These are phyloP conservation scores for Xylaria digitata DNA, from an alignment of 2,329 filamentous ascomycete genomes.

Conservation along the genomic window DNA sequence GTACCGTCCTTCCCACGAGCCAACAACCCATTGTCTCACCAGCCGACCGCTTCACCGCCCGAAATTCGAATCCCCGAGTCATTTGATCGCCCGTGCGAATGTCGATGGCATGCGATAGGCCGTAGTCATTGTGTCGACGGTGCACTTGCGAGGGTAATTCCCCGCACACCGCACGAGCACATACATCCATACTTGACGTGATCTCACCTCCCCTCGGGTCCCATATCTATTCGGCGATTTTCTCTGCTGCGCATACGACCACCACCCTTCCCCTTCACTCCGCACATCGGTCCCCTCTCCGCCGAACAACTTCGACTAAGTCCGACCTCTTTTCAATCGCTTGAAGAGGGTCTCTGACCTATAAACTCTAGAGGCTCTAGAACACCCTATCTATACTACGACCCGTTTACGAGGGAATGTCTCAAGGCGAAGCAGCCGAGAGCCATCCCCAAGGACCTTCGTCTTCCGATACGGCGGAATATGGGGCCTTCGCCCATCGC, in stretches of 20 bases:
- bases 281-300: slow-evolving; percentile 34
- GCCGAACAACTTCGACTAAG: slow-evolving; percentile 18
- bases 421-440: slow-evolving; percentile 60
- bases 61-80: slow-evolving; percentile 24
- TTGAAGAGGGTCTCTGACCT: slow-evolving; percentile 42
- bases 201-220: background rate
- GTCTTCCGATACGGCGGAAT: slow-evolving; percentile 48
- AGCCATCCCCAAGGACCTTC: slow-evolving; percentile 48
- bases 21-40: slow-evolving; percentile 8
- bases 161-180: slow-evolving; percentile 65
- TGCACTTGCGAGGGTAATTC: slow-evolving; percentile 69
- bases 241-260: slow-evolving; percentile 26
- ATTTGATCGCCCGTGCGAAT: slow-evolving; percentile 38
- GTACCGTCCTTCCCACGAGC: slow-evolving; percentile 18
- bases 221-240: slow-evolving; percentile 9
- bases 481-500: slow-evolving; percentile 50
- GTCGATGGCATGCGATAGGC: slow-evolving; percentile 69
- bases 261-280: slow-evolving; percentile 18
- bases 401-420: slow-evolving; percentile 56
- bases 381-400: slow-evolving; percentile 21
- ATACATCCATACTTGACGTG: slow-evolving; percentile 42
- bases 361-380: slow-evolving; percentile 40
- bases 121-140: slow-evolving; percentile 64
- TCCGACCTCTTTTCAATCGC: slow-evolving; percentile 31
- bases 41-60: slow-evolving; percentile 17